phyloP scores from a whole-genome alignment of 2,329 filamentous ascomycete species.

The Pezicula carpinea region DNA sequence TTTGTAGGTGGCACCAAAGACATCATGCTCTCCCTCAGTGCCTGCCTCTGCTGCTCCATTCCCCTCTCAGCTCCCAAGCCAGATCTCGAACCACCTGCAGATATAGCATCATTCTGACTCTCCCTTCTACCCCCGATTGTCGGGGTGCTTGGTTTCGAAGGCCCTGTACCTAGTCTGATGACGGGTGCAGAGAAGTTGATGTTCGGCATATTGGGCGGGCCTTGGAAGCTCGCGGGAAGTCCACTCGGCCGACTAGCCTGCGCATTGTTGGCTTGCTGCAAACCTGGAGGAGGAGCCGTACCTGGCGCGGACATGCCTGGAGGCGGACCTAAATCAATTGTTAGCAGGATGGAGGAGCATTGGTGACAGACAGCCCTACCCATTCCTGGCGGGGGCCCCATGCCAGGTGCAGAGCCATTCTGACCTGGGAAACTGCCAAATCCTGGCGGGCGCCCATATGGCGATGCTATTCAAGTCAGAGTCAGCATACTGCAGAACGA shows the following conservation, averaged over 20 bases:
- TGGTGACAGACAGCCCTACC: slow-evolving; percentile 47
- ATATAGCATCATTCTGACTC: slow-evolving; percentile 32
- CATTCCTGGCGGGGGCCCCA: slow-evolving; percentile 77
- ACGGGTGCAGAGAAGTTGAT: slow-evolving; percentile 98
- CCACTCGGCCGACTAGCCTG: slow-evolving; percentile 76
- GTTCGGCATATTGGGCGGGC: slow-evolving; percentile 87
- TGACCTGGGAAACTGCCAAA: slow-evolving; percentile 67
- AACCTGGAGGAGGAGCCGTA: slow-evolving; percentile 71
- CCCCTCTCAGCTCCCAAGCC: slow-evolving; percentile 38
- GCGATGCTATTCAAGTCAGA: slow-evolving; percentile 21
- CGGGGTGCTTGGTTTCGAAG: slow-evolving; percentile 52
- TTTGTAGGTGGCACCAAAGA: slow-evolving; percentile 74
- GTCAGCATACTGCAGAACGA: slow-evolving; percentile 9
- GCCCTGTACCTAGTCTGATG: slow-evolving; percentile 82
- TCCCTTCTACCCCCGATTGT: slow-evolving; percentile 41
- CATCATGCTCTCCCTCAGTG: slow-evolving; percentile 64
- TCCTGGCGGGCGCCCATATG: slow-evolving; percentile 69
- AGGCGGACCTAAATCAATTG: slow-evolving; percentile 54
- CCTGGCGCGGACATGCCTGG: slow-evolving; percentile 81
- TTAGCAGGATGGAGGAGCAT: slow-evolving; percentile 9
- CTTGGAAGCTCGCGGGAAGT: slow-evolving; percentile 80
- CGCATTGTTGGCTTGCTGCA: slow-evolving; percentile 68
- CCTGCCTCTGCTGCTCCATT: slow-evolving; percentile 62
- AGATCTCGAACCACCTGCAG: slow-evolving; percentile 31
- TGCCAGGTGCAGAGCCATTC: slow-evolving; percentile 53